Evolutionary conservation across 2,329 filamentous ascomycete species (phyloP), one percentile per base, ranked within the genome.

Genomic region (Dothistroma pini): DNA sequence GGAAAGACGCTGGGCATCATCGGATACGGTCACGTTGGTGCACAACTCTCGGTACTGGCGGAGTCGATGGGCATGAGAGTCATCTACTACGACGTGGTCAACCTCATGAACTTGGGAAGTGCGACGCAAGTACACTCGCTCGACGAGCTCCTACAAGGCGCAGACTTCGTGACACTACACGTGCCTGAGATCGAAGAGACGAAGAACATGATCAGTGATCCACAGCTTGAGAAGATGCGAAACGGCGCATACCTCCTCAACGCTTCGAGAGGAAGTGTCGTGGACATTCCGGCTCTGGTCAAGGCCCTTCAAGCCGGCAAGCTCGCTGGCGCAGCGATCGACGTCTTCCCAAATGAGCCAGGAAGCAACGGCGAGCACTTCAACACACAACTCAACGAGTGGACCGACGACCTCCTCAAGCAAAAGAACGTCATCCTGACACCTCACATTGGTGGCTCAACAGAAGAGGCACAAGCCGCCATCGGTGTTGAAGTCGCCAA

Each of bases 1-100:
- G 95, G 95, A 75, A 99, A 99, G 83, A 97, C 93, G 49, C 83
- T 99, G 57, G 95, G 90, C 64, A 97, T 99, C 71, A 87, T 99
- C 67, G 95, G 95, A 32, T 99, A 99, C 73, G 95, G 95, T 64
- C 95, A 99, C 75, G 97, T 99, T 74, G 95, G 95, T 64, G 93
- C 91, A 56, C 95, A 99, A 77, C 81, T 99, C 66, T 97, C 93
- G 0, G 95, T 99, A 48, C 81, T 99, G 65, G 93, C 95, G 31
- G 95, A 99, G 78, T 87, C 93, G 25, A 96, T 99, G 92, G 95
- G 95, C 54, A 97, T 99, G 93, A 87, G 84, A 16, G 95, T 99
- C 71, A 93, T 97, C 71, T 99, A 97, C 82, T 97, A 96, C 77
- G 95, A 99, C 76, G 87, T 96, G 7, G 79, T 96, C 65, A 96